Evolutionary conservation across 176 grass and related monocot species (phyloP), one percentile per base, ranked within the genome.

Genomic region (Oryza longistaminata): DNA sequence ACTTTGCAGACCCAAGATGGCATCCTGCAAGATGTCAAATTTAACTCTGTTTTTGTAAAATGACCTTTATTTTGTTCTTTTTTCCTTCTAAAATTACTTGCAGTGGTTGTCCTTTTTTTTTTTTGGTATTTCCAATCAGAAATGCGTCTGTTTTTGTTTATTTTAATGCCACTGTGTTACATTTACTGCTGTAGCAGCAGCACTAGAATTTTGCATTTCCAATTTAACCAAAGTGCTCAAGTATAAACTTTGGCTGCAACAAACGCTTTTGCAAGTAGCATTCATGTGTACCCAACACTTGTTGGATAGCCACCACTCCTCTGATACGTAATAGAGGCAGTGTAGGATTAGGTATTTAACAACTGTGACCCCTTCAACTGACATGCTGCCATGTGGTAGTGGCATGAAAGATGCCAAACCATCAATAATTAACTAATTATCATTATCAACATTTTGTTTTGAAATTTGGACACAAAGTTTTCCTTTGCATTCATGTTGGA

Each of bases 1-100:
- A 65, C 25, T 24, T 16, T 39, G 1, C 67, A 69, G 39, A 8
- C 6, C 7, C 62, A 29, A 81, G 22, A 24, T 76, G 27, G 13
- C 27, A 76, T 87, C 37, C 11, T 66, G 77, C 53, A 79, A 88
- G 64, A 25, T 27, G 14, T 27, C 15, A 34, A 5, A 73, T 43
- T 44, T 52, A 33, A 17, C 53, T 73, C 64, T 79, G 13, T 15
- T 73, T 79, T 79, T 44, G 34, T 44, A 16, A 10, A 74, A 26
- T 24, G 24, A 11, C 35, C 3, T 82, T 65, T 13, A 66, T 77
- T 82, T 81, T 86, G 40, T 43, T 43, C 29, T 31, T 11, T 17
- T 17, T 65, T 4, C 11, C 66, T 3, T 24, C 66, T 1, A 78
- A 52, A 48, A 37, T 75, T 40, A 2, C 53, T 46, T 34, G 11